Evolutionary conservation across 1,284 basidiomycete species (phyloP).

Genomic region (Cerioporus squamosus): DNA sequence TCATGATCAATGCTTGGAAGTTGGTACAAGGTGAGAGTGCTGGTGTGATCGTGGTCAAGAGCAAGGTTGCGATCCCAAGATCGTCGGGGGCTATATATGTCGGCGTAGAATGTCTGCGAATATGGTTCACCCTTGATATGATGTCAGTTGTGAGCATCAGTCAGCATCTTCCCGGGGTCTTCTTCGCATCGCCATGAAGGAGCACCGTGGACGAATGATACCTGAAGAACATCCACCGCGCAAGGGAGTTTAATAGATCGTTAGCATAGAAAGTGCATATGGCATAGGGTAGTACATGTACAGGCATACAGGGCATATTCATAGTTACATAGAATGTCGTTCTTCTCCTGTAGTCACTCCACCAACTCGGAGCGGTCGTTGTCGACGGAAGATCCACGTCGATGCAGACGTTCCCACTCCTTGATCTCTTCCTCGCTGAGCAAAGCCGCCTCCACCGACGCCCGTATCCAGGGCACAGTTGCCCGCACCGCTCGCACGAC

Average conservation of each 20-base stretch:
- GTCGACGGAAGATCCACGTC: background rate
- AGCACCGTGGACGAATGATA: too few relatives aligned
- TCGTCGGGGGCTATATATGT: background rate
- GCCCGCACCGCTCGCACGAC: background rate
- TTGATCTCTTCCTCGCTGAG: constrained; percentile 5
- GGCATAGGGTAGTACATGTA: too few relatives aligned
- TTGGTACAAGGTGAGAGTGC: too few relatives aligned
- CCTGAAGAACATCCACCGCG: too few relatives aligned
- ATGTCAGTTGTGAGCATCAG: constrained; percentile 8
- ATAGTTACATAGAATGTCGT: too few relatives aligned
- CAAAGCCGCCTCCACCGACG: constrained; percentile 3
- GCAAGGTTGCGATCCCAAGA: background rate
- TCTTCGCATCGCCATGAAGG: too few relatives aligned
- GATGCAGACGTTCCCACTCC: background rate
- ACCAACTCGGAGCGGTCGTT: too few relatives aligned
- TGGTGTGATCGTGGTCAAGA: background rate
- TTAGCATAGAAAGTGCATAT: too few relatives aligned
- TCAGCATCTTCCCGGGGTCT: background rate
- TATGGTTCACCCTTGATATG: constrained; percentile 1
- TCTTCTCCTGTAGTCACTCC: background rate
- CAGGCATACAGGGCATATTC: too few relatives aligned
- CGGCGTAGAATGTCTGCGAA: background rate
- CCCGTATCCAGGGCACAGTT: background rate
- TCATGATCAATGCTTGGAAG: constrained; percentile 19
- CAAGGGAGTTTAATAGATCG: too few relatives aligned